These are phyloP conservation scores for Sugiyamaella floridensis DNA, from an alignment of 805 yeast species.

Conservation along the genomic window DNA sequence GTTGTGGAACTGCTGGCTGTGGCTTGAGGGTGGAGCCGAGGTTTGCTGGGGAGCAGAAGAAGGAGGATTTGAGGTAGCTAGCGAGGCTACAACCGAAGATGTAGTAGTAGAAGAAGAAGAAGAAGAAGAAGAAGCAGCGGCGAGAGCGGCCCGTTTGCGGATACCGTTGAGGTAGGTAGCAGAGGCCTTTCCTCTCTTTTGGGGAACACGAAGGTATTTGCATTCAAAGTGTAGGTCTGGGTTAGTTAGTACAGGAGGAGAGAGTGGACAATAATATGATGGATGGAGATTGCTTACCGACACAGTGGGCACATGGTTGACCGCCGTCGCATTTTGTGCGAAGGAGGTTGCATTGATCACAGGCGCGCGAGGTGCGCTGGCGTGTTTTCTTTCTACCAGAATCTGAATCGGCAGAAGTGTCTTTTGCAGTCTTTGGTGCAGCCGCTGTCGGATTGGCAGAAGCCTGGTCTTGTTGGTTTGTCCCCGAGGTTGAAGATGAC, in stretches of 20 bases:
- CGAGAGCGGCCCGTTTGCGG: conserved; percentile 9
- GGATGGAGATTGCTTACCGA: conserved; percentile 13
- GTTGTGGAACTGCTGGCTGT: background rate
- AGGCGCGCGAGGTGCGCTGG: conserved; percentile 33
- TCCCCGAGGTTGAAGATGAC: too few relatives aligned
- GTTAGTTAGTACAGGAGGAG: background rate
- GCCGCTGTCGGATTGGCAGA: background rate
- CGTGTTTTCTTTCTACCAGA: conserved; percentile 1
- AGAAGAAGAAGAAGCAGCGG: conserved; percentile 6
- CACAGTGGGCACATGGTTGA: conserved; percentile 40
- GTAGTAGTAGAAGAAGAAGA: background rate
- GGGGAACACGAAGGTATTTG: conserved; percentile 39
- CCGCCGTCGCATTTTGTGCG: conserved; percentile 45
- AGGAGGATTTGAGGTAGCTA: background rate
- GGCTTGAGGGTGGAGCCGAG: background rate
- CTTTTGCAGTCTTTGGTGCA: background rate
- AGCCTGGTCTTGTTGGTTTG: too few relatives aligned
- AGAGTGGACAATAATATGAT: background rate
- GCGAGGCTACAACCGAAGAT: background rate
- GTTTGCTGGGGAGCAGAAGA: background rate
- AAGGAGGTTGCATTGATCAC: conserved; percentile 42
- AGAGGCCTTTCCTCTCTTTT: conserved; percentile 42
- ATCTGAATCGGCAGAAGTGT: background rate
- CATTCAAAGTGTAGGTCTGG: conserved; percentile 10
- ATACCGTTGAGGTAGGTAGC: conserved; percentile 14